Evolutionary conservation across 2,329 filamentous ascomycete genomes (phyloP).

Genomic region (Capronia epimyces): DNA sequence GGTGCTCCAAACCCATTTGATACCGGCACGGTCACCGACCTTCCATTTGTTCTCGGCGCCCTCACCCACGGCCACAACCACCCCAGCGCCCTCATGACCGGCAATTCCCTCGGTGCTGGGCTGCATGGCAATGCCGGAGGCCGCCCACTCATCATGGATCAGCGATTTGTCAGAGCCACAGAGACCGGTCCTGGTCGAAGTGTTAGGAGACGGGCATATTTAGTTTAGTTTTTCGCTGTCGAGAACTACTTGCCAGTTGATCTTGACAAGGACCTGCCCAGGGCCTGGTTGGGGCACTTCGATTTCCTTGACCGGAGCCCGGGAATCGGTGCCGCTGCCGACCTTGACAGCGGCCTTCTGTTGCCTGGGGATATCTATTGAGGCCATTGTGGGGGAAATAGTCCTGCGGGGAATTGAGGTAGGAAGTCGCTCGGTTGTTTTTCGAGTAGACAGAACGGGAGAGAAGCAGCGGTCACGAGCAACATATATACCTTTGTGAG

Average conservation of each 20-base stretch:
- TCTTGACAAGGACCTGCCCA: constrained; percentile 84
- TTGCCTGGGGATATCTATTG: constrained; percentile 25
- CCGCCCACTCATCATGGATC: constrained; percentile 27
- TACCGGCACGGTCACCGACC: constrained; percentile 77
- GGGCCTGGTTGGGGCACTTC: constrained; percentile 73
- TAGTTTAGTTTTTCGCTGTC: background rate
- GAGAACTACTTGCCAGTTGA: constrained; percentile 59
- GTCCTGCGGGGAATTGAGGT: background rate
- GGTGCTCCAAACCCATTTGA: constrained; percentile 87
- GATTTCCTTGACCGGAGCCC: constrained; percentile 47
- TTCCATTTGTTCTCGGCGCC: constrained; percentile 66
- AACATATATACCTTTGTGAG: background rate
- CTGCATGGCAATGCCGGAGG: constrained; percentile 25
- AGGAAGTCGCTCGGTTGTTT: background rate
- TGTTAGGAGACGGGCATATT: constrained; percentile 6
- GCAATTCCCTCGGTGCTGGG: constrained; percentile 27
- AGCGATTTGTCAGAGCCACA: constrained; percentile 67
- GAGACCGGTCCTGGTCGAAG: constrained; percentile 55
- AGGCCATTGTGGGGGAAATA: constrained; percentile 16
- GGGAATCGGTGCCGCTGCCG: constrained; percentile 22
- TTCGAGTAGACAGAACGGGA: background rate
- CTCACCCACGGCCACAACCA: constrained; percentile 73
- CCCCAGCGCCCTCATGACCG: constrained; percentile 64
- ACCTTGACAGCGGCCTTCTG: constrained; percentile 27
- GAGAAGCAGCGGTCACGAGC: background rate